Evolutionary conservation across 441 rosid genomes (phyloP).

Genomic region (Adansonia gregorii): DNA sequence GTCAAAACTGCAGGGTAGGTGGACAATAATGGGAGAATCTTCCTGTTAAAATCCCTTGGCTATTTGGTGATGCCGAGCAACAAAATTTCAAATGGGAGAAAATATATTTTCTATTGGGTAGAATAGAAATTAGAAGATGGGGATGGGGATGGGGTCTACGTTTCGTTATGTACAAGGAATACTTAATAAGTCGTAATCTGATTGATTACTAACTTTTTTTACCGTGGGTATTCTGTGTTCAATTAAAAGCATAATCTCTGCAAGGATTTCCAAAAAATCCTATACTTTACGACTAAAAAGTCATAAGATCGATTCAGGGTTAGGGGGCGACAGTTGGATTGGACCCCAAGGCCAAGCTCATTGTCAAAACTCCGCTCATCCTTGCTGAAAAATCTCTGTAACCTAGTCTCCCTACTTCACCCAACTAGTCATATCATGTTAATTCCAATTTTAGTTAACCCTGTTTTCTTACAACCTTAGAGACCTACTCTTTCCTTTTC

Average conservation of each 20-base stretch:
- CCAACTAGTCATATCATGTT: constrained; percentile 52
- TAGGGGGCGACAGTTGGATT: constrained; percentile 20
- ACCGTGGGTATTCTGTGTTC: neutral
- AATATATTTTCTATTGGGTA: constrained; percentile 17
- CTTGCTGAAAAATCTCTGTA: constrained; percentile 22
- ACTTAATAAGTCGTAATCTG: constrained; percentile 7
- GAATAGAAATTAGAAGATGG: constrained; percentile 2
- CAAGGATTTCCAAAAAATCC: constrained; percentile 32
- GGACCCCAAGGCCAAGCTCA: constrained; percentile 31
- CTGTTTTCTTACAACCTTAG: constrained; percentile 36
- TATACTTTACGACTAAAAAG: constrained; percentile 25
- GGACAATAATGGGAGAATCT: constrained; percentile 42
- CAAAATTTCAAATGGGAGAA: constrained; percentile 30
- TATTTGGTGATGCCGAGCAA: constrained; percentile 21
- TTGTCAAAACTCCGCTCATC: constrained; percentile 26
- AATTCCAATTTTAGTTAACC: constrained; percentile 45
- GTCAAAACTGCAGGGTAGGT: neutral
- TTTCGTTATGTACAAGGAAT: constrained; percentile 24
- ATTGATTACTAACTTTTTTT: neutral
- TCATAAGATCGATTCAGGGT: constrained; percentile 22
- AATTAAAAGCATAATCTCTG: constrained; percentile 26
- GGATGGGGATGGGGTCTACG: neutral
- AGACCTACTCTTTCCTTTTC: constrained; percentile 44
- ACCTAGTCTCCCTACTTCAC: constrained; percentile 32
- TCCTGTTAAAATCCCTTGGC: neutral